Evolutionary conservation across 2,329 filamentous ascomycete species (phyloP), one percentile per base, ranked within the genome.

Genomic region (Aulographum hederae): DNA sequence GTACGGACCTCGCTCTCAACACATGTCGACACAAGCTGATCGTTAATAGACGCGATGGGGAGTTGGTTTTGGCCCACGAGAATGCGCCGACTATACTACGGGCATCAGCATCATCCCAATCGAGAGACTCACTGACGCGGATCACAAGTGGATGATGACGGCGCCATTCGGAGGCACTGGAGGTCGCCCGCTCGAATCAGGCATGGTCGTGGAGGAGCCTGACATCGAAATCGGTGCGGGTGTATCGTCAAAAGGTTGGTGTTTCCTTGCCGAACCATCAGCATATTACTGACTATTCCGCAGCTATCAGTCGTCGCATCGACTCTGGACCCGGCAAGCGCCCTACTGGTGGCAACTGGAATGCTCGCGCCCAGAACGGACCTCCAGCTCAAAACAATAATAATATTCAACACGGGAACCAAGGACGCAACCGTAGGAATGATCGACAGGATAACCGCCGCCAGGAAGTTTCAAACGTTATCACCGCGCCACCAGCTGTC

Each of bases 221-320:
- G 89, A 98, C 48, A 98, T 98, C 44, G 89, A 98, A 55, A 98
- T 98, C 35, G 89, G 89, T 32, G 85, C 86, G 13, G 89, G 89
- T 34, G 91, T 98, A 11, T 94, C 85, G 13, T 94, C 84, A 27
- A 98, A 98, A 62, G 82, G 63, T 63, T 51, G 30, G 48, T 34
- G 6, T 8, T 16, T 31, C 8, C 10, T 17, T 11, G 28, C 28
- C 19, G 14, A 11, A 25, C 20, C n/a, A 17, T 32, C 16, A 21
- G 23, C 20, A 11, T 33, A 16, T 17, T 10, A 30, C 30, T 46
- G 50, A 33, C 45, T 50, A 16, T 47, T 46, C 36, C 45, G 21
- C 26, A 37, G n/a, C n/a, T n/a, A n/a, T n/a, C n/a, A n/a, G n/a
- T n/a, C n/a, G n/a, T n/a, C n/a, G n/a, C n/a, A n/a, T n/a, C n/a